A percentile compares a stretch with the other conserved stretches of the same genome.
phyloP scores from a whole-genome alignment of 257 asterid genomes.

The Solanum pinnatisectum region DNA sequence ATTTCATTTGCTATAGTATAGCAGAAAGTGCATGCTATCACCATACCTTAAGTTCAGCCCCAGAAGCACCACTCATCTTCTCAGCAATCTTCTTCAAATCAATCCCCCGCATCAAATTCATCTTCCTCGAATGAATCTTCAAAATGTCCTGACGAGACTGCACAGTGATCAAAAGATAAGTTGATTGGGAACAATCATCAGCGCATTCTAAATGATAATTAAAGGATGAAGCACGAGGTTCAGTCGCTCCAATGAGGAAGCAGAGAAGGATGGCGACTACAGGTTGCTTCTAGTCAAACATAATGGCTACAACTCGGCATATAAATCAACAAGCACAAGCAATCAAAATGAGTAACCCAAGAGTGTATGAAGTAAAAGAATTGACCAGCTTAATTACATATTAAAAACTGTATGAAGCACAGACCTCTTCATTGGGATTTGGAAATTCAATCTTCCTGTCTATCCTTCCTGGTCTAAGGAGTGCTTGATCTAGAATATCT shows the following conservation, averaged over 20 bases:
- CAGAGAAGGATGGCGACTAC: not conserved
- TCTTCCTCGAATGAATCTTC: conserved; percentile 85
- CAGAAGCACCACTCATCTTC: conserved; percentile 92
- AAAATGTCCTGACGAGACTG: conserved; percentile 86
- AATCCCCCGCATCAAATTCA: conserved; percentile 88
- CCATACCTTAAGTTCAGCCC: conserved; percentile 63
- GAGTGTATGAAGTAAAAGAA: not conserved
- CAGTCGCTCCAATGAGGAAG: not conserved
- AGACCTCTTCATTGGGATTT: conserved; percentile 82
- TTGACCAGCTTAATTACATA: not conserved
- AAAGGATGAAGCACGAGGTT: not conserved
- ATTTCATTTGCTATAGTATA: not conserved
- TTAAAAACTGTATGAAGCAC: not conserved
- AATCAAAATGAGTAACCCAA: not conserved
- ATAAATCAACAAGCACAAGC: not conserved
- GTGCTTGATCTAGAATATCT: conserved; percentile 88
- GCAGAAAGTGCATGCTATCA: not conserved
- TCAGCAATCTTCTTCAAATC: conserved; percentile 87
- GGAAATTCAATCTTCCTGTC: conserved; percentile 94
- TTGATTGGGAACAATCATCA: not conserved
- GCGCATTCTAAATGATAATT: not conserved
- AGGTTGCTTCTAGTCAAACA: not conserved
- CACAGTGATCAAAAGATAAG: not conserved
- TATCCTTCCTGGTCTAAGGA: conserved; percentile 89
- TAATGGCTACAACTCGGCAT: not conserved